Percentiles rank a stretch among this genome's conserved stretches.
Conservation (phyloP, 257 asterid species). For the Solanum pinnatisectum region DNA sequence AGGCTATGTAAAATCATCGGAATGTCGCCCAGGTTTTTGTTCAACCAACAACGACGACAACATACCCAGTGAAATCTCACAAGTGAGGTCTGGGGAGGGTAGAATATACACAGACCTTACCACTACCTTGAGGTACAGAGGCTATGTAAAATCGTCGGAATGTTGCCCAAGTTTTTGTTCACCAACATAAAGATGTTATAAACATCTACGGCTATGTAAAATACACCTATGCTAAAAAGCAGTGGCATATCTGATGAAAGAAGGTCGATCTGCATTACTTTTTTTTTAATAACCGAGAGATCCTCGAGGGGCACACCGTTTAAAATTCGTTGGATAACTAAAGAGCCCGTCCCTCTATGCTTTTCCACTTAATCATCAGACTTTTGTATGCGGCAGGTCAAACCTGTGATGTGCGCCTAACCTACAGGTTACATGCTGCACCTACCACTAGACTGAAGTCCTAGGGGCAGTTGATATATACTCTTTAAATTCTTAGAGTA, state of each 20-base stretch:
- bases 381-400: not conserved
- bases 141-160: not conserved
- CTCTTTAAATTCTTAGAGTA: not conserved
- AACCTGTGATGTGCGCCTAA: not conserved
- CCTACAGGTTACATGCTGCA: not conserved
- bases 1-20: not conserved
- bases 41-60: not conserved
- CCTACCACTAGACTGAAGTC: not conserved
- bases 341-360: not conserved
- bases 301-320: not conserved
- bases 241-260: not conserved
- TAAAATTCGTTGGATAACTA: not conserved
- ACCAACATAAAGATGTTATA: not conserved
- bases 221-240: not conserved
- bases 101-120: not conserved
- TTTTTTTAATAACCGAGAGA: not conserved
- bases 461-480: not conserved
- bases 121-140: not conserved
- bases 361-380: not conserved
- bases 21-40: not conserved
- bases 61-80: not conserved
- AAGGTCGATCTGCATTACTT: not conserved
- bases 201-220: not conserved
- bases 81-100: not conserved
- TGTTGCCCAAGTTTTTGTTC: not conserved